phyloP scores from a whole-genome alignment of 805 yeast species.

The Wickerhamomyces queroliae region DNA sequence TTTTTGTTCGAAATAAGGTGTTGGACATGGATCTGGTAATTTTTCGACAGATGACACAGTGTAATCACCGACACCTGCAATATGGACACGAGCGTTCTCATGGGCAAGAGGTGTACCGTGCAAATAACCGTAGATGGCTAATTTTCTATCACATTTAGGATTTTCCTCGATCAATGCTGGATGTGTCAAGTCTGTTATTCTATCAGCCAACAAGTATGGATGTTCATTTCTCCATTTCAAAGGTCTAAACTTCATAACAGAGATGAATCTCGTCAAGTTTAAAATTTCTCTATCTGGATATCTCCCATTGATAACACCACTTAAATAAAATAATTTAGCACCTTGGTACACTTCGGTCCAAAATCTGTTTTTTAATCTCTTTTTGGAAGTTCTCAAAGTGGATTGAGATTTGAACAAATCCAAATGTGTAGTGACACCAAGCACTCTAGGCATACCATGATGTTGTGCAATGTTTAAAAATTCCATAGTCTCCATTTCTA shows the following conservation, averaged over 20 bases:
- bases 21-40: constrained; percentile 98
- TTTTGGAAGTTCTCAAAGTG: constrained; percentile 86
- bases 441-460: constrained; percentile 97
- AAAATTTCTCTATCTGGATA: constrained; percentile 96
- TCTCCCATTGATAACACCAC: constrained; percentile 95
- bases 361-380: constrained; percentile 85
- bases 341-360: constrained; percentile 99
- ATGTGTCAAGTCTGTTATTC: constrained; percentile 91
- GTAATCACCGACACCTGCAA: constrained; percentile 94
- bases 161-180: constrained; percentile 76
- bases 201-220: constrained; percentile 86
- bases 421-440: constrained; percentile 93
- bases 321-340: constrained; percentile 88
- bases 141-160: constrained; percentile 79
- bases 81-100: constrained; percentile 71
- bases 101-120: constrained; percentile 86
- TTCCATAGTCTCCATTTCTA: constrained; percentile 99
- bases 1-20: constrained; percentile 86
- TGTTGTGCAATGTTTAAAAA: constrained; percentile 93
- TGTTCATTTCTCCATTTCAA: constrained; percentile 99
- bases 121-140: constrained; percentile 89
- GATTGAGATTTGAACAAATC: constrained; percentile 89
- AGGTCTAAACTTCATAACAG: constrained; percentile 99
- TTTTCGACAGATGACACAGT: constrained; percentile 73
- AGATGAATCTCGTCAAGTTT: constrained; percentile 84